Percentiles rank a stretch among this genome's conserved stretches.
These are phyloP conservation scores for Coccomyxa subellipsoidea DNA, from an alignment of 163 green algal species.

Conservation along the genomic window DNA sequence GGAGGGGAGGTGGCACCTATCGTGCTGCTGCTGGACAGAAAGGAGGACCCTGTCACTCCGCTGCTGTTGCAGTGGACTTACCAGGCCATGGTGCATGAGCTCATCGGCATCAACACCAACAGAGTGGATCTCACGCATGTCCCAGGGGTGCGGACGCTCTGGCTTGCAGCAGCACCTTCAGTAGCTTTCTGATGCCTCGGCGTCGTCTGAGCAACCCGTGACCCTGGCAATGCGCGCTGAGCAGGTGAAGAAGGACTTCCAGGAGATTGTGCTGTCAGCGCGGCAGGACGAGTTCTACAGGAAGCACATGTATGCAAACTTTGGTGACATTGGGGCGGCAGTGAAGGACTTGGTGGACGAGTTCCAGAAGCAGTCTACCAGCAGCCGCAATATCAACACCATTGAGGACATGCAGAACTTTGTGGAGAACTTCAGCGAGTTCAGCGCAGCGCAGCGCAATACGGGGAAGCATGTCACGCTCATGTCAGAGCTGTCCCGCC, in stretches of 20 bases:
- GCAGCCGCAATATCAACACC: constrained; percentile 63
- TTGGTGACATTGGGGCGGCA: constrained; percentile 82
- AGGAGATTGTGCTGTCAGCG: constrained; percentile 78
- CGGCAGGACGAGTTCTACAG: constrained; percentile 83
- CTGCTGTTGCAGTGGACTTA: constrained; percentile 94
- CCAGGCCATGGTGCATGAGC: constrained; percentile 96
- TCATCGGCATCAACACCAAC: constrained; percentile 85
- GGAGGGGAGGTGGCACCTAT: constrained; percentile 59
- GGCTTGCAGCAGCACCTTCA: not conserved
- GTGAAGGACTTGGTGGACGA: constrained; percentile 78
- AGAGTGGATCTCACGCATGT: constrained; percentile 64
- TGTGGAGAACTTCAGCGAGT: constrained; percentile 87
- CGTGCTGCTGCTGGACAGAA: constrained; percentile 88
- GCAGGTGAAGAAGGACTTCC: constrained; percentile 58
- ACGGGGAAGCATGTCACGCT: constrained; percentile 95
- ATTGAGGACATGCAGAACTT: constrained; percentile 95
- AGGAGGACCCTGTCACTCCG: constrained; percentile 95
- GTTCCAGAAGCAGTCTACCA: constrained; percentile 45
- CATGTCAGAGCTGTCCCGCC: constrained; percentile 81
- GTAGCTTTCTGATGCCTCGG: not conserved
- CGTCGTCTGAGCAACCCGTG: not conserved
- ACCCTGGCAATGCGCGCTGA: not conserved
- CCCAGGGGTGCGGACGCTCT: constrained; percentile 29
- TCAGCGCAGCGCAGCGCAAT: constrained; percentile 72
- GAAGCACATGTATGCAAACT: constrained; percentile 84